Conservation (phyloP, 2,329 filamentous ascomycete species). For the Pseudocercospora vitis region DNA sequence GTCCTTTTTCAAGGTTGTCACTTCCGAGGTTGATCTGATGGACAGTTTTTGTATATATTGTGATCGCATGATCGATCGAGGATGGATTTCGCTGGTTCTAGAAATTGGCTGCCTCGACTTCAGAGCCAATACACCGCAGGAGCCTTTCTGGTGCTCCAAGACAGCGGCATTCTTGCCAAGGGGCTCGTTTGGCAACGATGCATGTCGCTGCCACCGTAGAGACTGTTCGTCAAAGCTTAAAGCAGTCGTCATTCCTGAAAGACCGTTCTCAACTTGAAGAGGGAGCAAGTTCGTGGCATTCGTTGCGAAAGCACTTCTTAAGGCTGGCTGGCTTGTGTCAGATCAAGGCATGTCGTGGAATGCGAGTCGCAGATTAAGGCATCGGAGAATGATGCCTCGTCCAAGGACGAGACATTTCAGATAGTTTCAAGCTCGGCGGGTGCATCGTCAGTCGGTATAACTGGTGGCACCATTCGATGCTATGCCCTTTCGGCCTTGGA, state of each 20-base stretch:
- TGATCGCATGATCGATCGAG: conserved; percentile 11
- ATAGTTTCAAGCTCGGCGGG: not conserved
- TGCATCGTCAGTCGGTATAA: not conserved
- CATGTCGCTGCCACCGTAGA: not conserved
- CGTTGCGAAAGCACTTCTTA: not conserved
- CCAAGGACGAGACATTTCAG: not conserved
- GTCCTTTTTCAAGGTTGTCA: not conserved
- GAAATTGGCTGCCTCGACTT: conserved; percentile 12
- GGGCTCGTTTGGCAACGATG: no score
- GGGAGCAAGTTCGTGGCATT: not conserved
- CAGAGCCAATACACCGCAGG: not conserved
- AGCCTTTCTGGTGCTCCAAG: not conserved
- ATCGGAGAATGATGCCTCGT: not conserved
- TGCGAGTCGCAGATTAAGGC: not conserved
- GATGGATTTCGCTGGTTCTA: conserved; percentile 8
- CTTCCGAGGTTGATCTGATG: not conserved
- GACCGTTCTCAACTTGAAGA: no score
- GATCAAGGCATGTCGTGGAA: not conserved
- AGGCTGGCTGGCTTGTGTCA: not conserved
- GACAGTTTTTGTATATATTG: not conserved
- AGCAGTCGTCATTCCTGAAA: no score
- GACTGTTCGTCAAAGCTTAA: not conserved
- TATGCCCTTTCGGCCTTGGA: not conserved
- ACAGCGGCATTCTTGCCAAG: no score
- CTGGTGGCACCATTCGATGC: not conserved